Evolutionary conservation across 371 early-diverging fungal species (phyloP), one percentile per base, ranked within the genome.

Genomic region (Rhizopus stolonifer): DNA sequence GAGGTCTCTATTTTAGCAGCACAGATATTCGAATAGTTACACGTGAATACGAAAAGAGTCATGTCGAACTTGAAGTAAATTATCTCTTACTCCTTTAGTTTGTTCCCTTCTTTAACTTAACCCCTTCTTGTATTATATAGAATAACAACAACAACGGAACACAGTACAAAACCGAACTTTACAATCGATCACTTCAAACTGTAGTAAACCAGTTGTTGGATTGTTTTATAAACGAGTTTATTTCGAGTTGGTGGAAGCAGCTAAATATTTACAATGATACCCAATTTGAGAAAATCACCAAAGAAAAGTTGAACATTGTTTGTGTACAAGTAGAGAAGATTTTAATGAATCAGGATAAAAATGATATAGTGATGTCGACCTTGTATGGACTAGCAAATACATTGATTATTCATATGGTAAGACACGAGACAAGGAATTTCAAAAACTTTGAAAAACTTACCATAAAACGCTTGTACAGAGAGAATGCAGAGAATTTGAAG

Each of bases 321-420:
- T 56, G 66, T 10, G 39, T 63, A 21, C 64, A 61, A n/a, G 40
- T 78, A 2, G 69, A 78, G 55, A 70, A 69, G 39, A 61, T 67
- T 4, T 40, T 78, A 8, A 29, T 74, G n/a, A 72, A 70, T 25
- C 78, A 74, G 45, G 72, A 78, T 17, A 56, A 70, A 26, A 74
- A 78, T 34, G 78, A 78, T 54, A 54, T 78, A 18, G 69, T 78
- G 34, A 69, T 78, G 72, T 65, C 73, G 10, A 70, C 69, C 2
- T 33, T 78, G 3, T 78, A 74, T 49, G 78, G 74, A 23, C 58
- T 72, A 39, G 78, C 78, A 3, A 78, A 78, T 25, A 72, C 72
- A 3, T 47, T 78, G 14, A 78, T 78, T 50, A 78, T 78, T 54
- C 78, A 78, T 46, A 78, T 78, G 78, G 78, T 74, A 64, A 50